Evolutionary conservation across 179 eudicot species (phyloP).

Genomic region (Beta corolliflora): DNA sequence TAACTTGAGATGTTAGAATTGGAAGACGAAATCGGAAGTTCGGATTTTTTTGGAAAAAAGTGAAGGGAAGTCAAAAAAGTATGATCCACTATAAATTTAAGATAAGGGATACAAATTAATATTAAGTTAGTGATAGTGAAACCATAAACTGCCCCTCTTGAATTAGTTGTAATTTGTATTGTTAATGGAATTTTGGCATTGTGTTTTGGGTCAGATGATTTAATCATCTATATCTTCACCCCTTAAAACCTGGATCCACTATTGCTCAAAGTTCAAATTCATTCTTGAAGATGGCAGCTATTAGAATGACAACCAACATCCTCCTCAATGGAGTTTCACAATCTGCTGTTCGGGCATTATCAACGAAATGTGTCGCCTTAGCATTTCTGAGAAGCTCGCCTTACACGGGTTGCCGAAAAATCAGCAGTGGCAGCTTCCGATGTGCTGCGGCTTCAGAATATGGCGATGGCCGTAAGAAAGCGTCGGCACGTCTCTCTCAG

Average conservation of each 20-base stretch:
- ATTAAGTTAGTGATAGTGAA: too few relatives aligned
- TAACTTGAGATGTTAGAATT: too few relatives aligned
- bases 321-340: slow-evolving; percentile 40
- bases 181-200: too few relatives aligned
- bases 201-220: too few relatives aligned
- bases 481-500: slow-evolving; percentile 71
- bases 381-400: slow-evolving; percentile 7
- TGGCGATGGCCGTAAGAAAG: slow-evolving; percentile 53
- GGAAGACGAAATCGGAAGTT: too few relatives aligned
- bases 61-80: too few relatives aligned
- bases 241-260: not conserved
- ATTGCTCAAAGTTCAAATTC: slow-evolving; percentile 12
- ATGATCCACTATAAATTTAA: too few relatives aligned
- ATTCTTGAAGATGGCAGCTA: slow-evolving; percentile 43
- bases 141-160: too few relatives aligned
- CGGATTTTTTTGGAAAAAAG: too few relatives aligned
- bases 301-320: slow-evolving; percentile 38
- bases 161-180: too few relatives aligned
- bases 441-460: slow-evolving; percentile 43
- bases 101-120: too few relatives aligned
- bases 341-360: slow-evolving; percentile 15
- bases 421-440: slow-evolving; percentile 42
- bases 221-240: too few relatives aligned
- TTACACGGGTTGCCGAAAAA: slow-evolving; percentile 30
- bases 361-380: slow-evolving; percentile 22